Evolutionary conservation across 306 rosid species (phyloP).

Genomic region (Nissolia schottii): DNA sequence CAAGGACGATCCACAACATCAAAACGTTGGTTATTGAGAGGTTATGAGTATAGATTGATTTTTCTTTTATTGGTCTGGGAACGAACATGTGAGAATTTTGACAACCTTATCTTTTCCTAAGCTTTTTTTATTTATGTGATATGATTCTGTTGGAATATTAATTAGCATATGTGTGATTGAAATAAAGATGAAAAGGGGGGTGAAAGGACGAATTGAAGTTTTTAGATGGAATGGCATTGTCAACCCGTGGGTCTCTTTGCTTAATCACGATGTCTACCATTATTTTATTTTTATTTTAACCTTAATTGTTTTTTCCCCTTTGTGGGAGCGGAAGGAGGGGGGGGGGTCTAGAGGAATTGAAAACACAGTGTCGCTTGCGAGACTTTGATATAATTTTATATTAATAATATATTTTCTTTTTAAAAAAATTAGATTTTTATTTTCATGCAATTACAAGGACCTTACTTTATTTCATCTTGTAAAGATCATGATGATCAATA

Average conservation of each 20-base stretch:
- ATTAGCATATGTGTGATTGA: constrained; percentile 9
- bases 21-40: background rate
- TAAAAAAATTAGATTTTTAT: too few relatives aligned
- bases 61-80: background rate
- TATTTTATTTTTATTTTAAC: constrained; percentile 5
- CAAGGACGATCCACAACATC: too few relatives aligned
- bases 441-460: constrained; percentile 31
- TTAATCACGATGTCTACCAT: constrained; percentile 58
- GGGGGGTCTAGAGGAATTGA: constrained; percentile 22
- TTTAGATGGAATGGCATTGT: constrained; percentile 62
- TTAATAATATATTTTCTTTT: background rate
- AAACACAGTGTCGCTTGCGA: background rate
- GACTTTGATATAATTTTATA: constrained; percentile 9
- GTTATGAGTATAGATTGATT: background rate
- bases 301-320: background rate
- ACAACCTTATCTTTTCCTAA: background rate
- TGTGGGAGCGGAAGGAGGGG: background rate
- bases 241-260: constrained; percentile 55
- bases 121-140: background rate
- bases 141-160: background rate
- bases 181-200: constrained; percentile 22
- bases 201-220: constrained; percentile 2
- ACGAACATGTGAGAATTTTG: background rate
- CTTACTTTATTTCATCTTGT: constrained; percentile 29
- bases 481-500: constrained; percentile 35